Percentiles rank a stretch among this genome's conserved stretches.
Conservation (phyloP, 306 rosid genomes). For the Crotalaria pallida region DNA sequence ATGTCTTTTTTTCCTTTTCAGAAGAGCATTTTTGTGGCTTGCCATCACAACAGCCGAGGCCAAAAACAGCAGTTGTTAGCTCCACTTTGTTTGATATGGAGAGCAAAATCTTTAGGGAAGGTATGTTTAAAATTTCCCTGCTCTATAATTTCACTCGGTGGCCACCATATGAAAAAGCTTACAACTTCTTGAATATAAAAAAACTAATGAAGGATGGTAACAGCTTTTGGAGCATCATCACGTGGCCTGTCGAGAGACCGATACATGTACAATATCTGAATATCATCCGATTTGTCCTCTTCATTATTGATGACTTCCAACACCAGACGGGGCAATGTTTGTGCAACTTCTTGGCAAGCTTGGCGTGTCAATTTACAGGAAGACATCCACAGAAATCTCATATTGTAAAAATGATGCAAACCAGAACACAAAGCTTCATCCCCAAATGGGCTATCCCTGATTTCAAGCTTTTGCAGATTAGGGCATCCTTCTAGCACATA, state of each 20-base stretch:
- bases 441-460: constrained; percentile 88
- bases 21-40: constrained; percentile 14
- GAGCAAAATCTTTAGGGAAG: constrained; percentile 36
- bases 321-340: constrained; percentile 53
- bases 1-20: constrained; percentile 1
- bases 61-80: constrained; percentile 27
- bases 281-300: background rate
- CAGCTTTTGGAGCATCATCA: constrained; percentile 53
- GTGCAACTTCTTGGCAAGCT: constrained; percentile 65
- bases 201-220: constrained; percentile 46
- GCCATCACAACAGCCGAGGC: constrained; percentile 21
- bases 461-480: constrained; percentile 79
- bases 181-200: constrained; percentile 24
- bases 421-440: constrained; percentile 68
- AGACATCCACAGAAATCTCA: constrained; percentile 97
- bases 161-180: constrained; percentile 25
- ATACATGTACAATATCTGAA: constrained; percentile 30
- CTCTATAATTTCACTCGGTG: constrained; percentile 16
- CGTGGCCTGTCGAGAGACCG: constrained; percentile 49
- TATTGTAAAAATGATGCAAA: constrained; percentile 72
- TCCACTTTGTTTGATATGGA: constrained; percentile 23
- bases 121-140: constrained; percentile 36
- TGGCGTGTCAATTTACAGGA: constrained; percentile 51
- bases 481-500: constrained; percentile 71
- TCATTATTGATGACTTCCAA: constrained; percentile 52